A percentile compares a stretch with the other conserved stretches of the same genome.
Conservation (phyloP, 192 early-diverging fungal genomes). For the Obelidium mucronatum region DNA sequence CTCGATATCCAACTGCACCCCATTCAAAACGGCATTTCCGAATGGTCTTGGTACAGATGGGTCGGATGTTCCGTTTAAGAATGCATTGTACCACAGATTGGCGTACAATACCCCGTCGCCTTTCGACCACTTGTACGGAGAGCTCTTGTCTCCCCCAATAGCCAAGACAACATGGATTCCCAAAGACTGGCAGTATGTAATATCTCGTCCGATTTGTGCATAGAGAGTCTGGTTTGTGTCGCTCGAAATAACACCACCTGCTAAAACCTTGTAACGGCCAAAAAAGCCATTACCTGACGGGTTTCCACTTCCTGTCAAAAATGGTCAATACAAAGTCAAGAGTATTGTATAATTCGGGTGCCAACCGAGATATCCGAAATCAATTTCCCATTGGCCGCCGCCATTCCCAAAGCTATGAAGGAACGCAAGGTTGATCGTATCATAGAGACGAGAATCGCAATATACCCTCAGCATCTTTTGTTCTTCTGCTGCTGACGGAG, state of each 20-base stretch:
- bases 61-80: conserved; percentile 10
- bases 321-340: too few relatives aligned
- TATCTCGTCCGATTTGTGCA: conserved; percentile 5
- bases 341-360: neutral
- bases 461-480: neutral
- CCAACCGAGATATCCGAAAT: conserved; percentile 4
- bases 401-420: neutral
- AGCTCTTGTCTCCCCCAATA: conserved; percentile 9
- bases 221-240: neutral
- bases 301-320: neutral
- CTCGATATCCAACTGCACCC: conserved; percentile 32
- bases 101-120: conserved; percentile 18
- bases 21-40: conserved; percentile 18
- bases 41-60: neutral
- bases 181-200: conserved; percentile 19
- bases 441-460: neutral
- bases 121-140: neutral
- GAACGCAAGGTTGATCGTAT: conserved; percentile 12
- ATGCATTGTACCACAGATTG: conserved; percentile 7
- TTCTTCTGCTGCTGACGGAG: neutral
- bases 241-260: neutral
- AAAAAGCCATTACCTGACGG: neutral
- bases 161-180: conserved; percentile 27
- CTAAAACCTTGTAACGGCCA: neutral
- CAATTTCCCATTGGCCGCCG: neutral